Evolutionary conservation across 192 early-diverging fungal genomes (phyloP).

Genomic region (Oehlia diaphana): DNA sequence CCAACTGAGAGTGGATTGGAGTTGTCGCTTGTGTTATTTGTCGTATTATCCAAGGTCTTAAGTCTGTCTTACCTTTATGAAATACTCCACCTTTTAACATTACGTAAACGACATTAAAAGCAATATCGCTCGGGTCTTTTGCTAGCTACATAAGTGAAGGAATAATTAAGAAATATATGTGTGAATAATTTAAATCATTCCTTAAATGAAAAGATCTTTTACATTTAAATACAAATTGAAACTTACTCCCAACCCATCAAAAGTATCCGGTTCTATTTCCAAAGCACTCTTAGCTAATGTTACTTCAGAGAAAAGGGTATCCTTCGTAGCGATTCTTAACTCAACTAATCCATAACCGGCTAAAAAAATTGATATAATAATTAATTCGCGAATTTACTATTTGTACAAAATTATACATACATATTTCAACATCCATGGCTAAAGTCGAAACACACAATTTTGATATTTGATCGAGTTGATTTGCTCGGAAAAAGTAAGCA

Average conservation of each 20-base stretch:
- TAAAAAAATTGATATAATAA: neutral
- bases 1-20: conserved; percentile 35
- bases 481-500: conserved; percentile 18
- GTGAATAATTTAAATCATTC: no score
- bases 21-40: conserved; percentile 33
- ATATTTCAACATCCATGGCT: conserved; percentile 11
- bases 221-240: neutral
- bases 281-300: conserved; percentile 13
- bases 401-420: neutral
- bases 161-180: neutral
- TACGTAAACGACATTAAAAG: conserved; percentile 30
- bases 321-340: neutral
- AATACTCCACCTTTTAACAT: conserved; percentile 37
- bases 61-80: conserved; percentile 30
- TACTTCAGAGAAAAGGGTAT: neutral
- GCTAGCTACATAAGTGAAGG: neutral
- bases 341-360: neutral
- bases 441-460: conserved; percentile 13
- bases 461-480: conserved; percentile 6
- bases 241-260: conserved; percentile 10
- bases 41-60: conserved; percentile 29
- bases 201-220: no score
- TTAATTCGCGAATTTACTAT: neutral
- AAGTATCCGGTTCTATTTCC: conserved; percentile 17
- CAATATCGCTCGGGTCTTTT: conserved; percentile 1